Conservation (phyloP, 2,329 filamentous ascomycete species). For the Onygena corvina region DNA sequence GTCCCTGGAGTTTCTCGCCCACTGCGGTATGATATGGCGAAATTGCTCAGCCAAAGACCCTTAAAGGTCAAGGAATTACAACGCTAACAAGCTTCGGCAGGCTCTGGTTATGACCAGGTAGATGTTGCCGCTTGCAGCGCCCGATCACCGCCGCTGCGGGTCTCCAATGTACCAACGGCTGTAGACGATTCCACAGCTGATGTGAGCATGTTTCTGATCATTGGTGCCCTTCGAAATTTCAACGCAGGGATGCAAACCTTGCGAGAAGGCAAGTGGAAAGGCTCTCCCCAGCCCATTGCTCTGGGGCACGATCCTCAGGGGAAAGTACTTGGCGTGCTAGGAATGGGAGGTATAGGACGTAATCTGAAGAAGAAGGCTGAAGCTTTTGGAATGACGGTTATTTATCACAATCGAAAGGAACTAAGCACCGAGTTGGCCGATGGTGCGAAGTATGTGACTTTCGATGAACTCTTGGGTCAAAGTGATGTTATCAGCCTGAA, state of each 20-base stretch:
- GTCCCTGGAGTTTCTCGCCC: slow-evolving; percentile 29
- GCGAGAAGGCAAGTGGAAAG: slow-evolving; percentile 57
- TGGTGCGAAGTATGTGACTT: slow-evolving; percentile 42
- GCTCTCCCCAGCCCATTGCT: slow-evolving; percentile 39
- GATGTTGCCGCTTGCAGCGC: slow-evolving; percentile 59
- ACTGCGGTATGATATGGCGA: slow-evolving; percentile 26
- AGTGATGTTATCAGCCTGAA: slow-evolving; percentile 74
- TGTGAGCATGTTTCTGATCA: slow-evolving; percentile 64
- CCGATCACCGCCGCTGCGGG: slow-evolving; percentile 46
- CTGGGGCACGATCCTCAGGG: slow-evolving; percentile 67
- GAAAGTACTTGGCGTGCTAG: slow-evolving; percentile 67
- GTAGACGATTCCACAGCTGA: slow-evolving; percentile 78
- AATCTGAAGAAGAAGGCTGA: slow-evolving; percentile 63
- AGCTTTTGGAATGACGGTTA: slow-evolving; percentile 62
- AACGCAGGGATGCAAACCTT: slow-evolving; percentile 53
- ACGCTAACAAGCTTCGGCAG: slow-evolving; percentile 20
- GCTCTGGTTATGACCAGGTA: slow-evolving; percentile 76
- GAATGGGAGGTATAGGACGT: slow-evolving; percentile 75
- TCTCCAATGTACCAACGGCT: slow-evolving; percentile 71
- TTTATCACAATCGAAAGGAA: slow-evolving; percentile 60
- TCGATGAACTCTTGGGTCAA: slow-evolving; percentile 56
- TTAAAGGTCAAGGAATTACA: neutral
- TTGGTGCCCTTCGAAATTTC: slow-evolving; percentile 67
- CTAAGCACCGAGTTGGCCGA: slow-evolving; percentile 42
- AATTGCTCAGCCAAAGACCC: neutral